Base-by-base conservation (phyloP, 2,329 filamentous ascomycete genomes). In the Aspergillus amoenus region DNA sequence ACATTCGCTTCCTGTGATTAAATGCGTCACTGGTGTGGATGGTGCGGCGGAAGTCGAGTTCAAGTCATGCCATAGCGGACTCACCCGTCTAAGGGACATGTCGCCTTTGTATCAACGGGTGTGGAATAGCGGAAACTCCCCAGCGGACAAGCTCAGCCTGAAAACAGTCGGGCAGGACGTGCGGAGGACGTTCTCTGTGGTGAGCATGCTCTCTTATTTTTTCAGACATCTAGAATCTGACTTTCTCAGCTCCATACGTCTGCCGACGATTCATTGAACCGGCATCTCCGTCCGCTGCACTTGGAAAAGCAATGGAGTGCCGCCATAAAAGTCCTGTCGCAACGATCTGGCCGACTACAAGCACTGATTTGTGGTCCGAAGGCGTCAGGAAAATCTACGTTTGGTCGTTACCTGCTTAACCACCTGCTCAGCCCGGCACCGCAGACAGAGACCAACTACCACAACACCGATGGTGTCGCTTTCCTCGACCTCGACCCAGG, bases 401-500 rank as follows among this genome's bases (percentile, higher is more conserved):
- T 87, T 62, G 78, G 79, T 56, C 80, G 81, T 49, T 76, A 83
- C 55, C 69, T 87, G 5, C 65, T 80, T 17, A 87, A 87, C 63
- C 78, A 82, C 55, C 74, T 84, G 30, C 73, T 85, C 17, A 77
- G 73, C 30, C 70, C 72, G 21, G 68, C 70, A 3, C 76, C 69
- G 55, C 59, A 70, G 49, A 60, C 68, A 5, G 70, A 73, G 43
- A 66, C 57, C 30, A 63, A 61, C 18, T 66, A 69, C 45, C 60
- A 52, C 47, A 69, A 70, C 51, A 66, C 70, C 24, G 71, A 76
- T 54, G 76, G 76, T 4, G 78, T 82, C 22, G 80, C 79, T 52
- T 82, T 82, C 59, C 73, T 88, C 15, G 85, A 87, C 61, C 73
- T 87, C 3, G 84, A 88, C 61, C 79, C 82, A 6, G 79, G 78